Evolutionary conservation across 805 yeast genomes (phyloP).

Genomic region (Kurtzmaniella fragi): DNA sequence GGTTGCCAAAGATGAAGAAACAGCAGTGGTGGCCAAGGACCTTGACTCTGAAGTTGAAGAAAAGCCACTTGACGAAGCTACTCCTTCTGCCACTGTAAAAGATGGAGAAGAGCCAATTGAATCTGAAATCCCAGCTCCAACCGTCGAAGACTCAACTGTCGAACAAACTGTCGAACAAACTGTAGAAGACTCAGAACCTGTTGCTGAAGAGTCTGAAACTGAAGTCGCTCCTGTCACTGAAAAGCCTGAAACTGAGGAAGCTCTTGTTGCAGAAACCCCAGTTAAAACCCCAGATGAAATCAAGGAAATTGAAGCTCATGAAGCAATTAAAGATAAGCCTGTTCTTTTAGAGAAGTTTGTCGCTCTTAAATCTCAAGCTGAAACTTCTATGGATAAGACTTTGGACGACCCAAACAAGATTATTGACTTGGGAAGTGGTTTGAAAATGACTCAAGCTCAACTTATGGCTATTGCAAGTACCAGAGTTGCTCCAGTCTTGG

Average conservation of each 20-base stretch:
- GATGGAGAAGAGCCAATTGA: conserved; percentile 4
- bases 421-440: conserved; percentile 50
- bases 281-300: conserved; percentile 12
- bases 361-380: conserved; percentile 46
- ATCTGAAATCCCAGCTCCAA: too few relatives aligned
- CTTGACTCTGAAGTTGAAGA: neutral
- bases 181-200: conserved; percentile 1
- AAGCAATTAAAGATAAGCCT: conserved; percentile 43
- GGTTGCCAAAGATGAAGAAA: conserved; percentile 30
- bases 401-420: conserved; percentile 47
- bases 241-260: conserved; percentile 11
- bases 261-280: conserved; percentile 1
- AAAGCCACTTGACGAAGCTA: conserved; percentile 5
- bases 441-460: conserved; percentile 50
- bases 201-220: conserved; percentile 8
- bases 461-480: conserved; percentile 50
- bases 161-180: neutral
- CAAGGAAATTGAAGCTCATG: conserved; percentile 17
- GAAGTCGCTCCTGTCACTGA: conserved; percentile 15
- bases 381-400: conserved; percentile 37
- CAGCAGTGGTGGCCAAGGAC: conserved; percentile 37
- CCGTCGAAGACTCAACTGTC: neutral
- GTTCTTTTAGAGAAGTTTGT: conserved; percentile 43
- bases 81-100: conserved; percentile 2
- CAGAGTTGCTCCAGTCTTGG: conserved; percentile 51